phyloP scores from a whole-genome alignment of 495 filamentous ascomycete species.

The Trichoderma gamsii region DNA sequence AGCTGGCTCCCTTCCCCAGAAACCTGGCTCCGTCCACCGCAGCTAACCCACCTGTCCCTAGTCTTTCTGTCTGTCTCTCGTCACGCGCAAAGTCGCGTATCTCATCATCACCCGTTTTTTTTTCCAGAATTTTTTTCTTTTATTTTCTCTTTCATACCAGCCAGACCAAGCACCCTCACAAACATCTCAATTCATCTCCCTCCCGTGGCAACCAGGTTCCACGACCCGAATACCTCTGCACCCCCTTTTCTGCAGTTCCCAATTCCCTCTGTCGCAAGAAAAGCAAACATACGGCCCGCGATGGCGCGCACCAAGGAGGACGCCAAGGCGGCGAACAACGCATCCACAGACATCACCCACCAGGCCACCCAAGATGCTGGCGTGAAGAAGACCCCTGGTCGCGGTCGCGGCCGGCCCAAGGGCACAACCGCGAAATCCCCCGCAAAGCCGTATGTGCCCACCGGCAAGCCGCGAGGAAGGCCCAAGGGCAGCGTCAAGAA shows the following conservation, averaged over 20 bases:
- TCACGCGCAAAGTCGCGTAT: conserved; percentile 12
- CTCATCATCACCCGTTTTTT: not conserved
- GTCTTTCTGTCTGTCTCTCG: not conserved
- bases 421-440: conserved; percentile 19
- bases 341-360: not conserved
- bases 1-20: too few relatives aligned
- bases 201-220: conserved; percentile 1
- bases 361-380: conserved; percentile 23
- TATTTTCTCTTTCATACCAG: not conserved
- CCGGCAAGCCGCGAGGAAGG: conserved; percentile 40
- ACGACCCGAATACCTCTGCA: not conserved
- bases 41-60: not conserved
- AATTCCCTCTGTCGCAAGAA: not conserved
- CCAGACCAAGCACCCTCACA: not conserved
- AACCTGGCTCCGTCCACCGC: not conserved
- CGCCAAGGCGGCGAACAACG: not conserved
- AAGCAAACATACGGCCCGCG: not conserved
- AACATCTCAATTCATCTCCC: not conserved
- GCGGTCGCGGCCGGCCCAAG: conserved; percentile 40
- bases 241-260: not conserved
- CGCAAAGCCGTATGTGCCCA: conserved; percentile 29
- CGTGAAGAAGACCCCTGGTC: conserved; percentile 29
- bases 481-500: conserved; percentile 40
- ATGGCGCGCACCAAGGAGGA: conserved; percentile 14
- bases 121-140: not conserved